Conservation (phyloP, 2,329 filamentous ascomycete genomes). For the Colletotrichum lindemuthianum region DNA sequence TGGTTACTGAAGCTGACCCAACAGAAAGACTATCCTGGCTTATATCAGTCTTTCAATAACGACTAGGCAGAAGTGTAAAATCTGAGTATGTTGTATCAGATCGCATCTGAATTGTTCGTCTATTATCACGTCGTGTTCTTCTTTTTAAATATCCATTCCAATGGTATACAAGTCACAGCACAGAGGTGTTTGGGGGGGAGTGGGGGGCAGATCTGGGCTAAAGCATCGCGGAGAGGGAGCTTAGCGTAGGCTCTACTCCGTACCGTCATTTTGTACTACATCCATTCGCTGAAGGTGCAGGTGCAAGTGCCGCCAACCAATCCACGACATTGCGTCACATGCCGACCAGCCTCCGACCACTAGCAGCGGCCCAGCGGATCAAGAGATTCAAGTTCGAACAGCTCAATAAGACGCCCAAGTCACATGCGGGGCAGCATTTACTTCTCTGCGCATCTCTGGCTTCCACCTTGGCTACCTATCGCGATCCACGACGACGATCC, state of each 20-base stretch:
- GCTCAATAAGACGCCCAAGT: constrained; percentile 15
- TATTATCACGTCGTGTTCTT: too few species aligned
- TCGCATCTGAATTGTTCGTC: too few species aligned
- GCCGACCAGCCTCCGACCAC: constrained; percentile 27
- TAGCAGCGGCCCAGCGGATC: not conserved
- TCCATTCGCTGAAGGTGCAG: constrained; percentile 15
- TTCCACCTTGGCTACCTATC: not conserved
- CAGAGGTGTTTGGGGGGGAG: too few species aligned
- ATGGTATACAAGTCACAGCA: too few species aligned
- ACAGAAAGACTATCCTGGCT: too few species aligned
- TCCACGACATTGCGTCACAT: constrained; percentile 39
- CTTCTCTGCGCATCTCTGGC: not conserved
- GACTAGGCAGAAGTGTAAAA: too few species aligned
- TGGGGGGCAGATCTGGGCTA: constrained; percentile 12
- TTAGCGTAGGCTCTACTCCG: constrained; percentile 12
- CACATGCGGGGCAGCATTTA: constrained; percentile 17
- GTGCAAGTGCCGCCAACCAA: constrained; percentile 15
- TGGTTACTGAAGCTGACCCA: too few species aligned
- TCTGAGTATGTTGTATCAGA: too few species aligned
- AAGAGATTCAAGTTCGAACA: not conserved
- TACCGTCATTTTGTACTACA: constrained; percentile 2
- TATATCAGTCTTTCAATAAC: too few species aligned
- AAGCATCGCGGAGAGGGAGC: constrained; percentile 6
- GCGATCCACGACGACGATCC: not conserved
- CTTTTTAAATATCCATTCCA: too few species aligned